Percentiles rank a stretch among this genome's conserved stretches.
Evolutionary conservation across 164 flowering plant species (phyloP).

Genomic region (Aristolochia californica): DNA sequence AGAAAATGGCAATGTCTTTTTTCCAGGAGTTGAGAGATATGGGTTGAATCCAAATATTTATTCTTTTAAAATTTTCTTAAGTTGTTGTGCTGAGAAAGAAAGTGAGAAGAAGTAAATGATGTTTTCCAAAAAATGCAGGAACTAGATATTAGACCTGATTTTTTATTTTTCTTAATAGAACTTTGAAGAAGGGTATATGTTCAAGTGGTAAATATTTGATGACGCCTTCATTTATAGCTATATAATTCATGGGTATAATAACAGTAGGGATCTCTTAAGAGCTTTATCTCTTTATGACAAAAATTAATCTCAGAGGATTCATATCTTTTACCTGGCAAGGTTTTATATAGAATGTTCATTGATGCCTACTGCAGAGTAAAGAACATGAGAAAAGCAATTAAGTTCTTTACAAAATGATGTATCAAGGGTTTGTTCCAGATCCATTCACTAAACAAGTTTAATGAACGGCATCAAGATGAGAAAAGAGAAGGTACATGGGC

Average conservation of each 20-base stretch:
- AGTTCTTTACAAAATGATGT: slow-evolving; percentile 50
- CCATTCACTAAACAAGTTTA: slow-evolving; percentile 51
- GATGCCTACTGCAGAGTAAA: slow-evolving; percentile 56
- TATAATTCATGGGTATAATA: slow-evolving; percentile 44
- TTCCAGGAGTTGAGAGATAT: slow-evolving; percentile 30
- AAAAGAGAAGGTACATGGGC: too few species aligned
- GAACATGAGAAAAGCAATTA: slow-evolving; percentile 43
- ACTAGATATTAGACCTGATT: slow-evolving; percentile 33
- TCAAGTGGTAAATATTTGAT: slow-evolving; percentile 22
- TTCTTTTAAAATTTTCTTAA: slow-evolving; percentile 53
- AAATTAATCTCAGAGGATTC: slow-evolving; percentile 43
- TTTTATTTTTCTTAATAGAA: slow-evolving; percentile 32
- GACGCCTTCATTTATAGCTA: slow-evolving; percentile 29
- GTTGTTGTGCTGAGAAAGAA: slow-evolving; percentile 38
- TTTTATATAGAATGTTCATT: slow-evolving; percentile 39
- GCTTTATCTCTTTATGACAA: slow-evolving; percentile 33
- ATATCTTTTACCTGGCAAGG: slow-evolving; percentile 48
- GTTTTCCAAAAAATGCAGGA: slow-evolving; percentile 44
- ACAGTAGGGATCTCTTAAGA: slow-evolving; percentile 21
- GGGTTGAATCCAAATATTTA: slow-evolving; percentile 58
- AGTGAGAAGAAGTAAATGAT: slow-evolving; percentile 33
- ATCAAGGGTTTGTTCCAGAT: slow-evolving; percentile 36
- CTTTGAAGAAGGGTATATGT: slow-evolving; percentile 54
- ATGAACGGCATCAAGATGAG: too few species aligned
- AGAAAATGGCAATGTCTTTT: slow-evolving; percentile 32